These are phyloP conservation scores for Pyrenophora graminea DNA, from an alignment of 2,329 filamentous ascomycete genomes.

Conservation along the genomic window DNA sequence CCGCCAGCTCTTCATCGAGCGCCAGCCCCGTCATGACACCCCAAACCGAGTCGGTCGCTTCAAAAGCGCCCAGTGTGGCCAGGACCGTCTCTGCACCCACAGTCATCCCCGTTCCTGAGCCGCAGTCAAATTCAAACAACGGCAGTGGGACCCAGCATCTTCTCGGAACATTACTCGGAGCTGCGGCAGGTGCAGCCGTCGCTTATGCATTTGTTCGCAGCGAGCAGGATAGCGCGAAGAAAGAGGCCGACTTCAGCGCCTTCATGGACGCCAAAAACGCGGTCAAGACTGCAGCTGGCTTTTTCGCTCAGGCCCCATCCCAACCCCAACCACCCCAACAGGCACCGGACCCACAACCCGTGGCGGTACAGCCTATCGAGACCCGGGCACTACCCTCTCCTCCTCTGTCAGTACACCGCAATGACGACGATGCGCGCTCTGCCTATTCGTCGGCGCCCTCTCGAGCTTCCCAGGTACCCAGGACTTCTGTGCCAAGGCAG, in stretches of 20 bases:
- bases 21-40: slow-evolving; percentile 26
- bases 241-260: slow-evolving; percentile 49
- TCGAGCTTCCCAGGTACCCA: slow-evolving; percentile 22
- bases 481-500: slow-evolving; percentile 30
- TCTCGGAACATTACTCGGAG: slow-evolving; percentile 76
- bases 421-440: slow-evolving; percentile 46
- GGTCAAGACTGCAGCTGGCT: slow-evolving; percentile 35
- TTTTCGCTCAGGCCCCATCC: slow-evolving; percentile 34
- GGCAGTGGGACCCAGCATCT: slow-evolving; percentile 63
- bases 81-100: slow-evolving; percentile 42
- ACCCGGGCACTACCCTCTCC: slow-evolving; percentile 22
- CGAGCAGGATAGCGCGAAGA: slow-evolving; percentile 55
- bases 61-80: slow-evolving; percentile 32
- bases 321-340: slow-evolving; percentile 36
- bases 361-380: slow-evolving; percentile 15
- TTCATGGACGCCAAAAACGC: slow-evolving; percentile 40
- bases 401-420: slow-evolving; percentile 41
- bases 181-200: slow-evolving; percentile 74
- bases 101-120: slow-evolving; percentile 26
- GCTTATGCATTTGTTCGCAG: slow-evolving; percentile 74
- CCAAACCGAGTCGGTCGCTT: slow-evolving; percentile 31
- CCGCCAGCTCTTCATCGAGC: slow-evolving; percentile 5
- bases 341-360: slow-evolving; percentile 43
- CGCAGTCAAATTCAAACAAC: slow-evolving; percentile 44
- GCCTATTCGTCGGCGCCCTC: slow-evolving; percentile 42